Evolutionary conservation across 768 basidiomycete genomes (phyloP), one percentile per base, ranked within the genome.

Genomic region (Lactarius sanguifluus): DNA sequence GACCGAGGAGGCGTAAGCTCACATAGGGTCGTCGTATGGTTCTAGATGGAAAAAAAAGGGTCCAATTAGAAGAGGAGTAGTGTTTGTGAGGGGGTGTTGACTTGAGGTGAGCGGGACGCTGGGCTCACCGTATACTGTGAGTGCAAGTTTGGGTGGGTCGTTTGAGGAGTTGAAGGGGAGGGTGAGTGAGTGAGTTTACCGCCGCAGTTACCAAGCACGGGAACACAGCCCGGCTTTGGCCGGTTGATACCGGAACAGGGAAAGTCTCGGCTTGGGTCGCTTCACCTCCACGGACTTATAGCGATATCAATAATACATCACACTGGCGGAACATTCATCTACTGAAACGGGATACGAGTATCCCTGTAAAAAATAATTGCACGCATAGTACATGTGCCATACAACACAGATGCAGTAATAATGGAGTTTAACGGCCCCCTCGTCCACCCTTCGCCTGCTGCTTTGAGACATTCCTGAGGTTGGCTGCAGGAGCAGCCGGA

Each of bases 381-480:
- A 18, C 59, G 56, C 20, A 65, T 61, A 61, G 25, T 61, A 61
- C 67, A 67, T 54, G 64, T 62, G 56, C 55, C 45, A 41, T 68
- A 57, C 47, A 66, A 57, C 58, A 32, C 45, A 45, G 32, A 41
- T 47, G 18, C 25, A 38, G 64, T 50, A 61, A 52, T 58, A 30
- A 57, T 34, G 56, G 55, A 69, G 64, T 68, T 87, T 76, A 90
- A 81, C 89, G 86, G 66, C 88, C 86, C 63, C 85, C 85, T 81
- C 90, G 90, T 74, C 88, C 86, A 76, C 93, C 94, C 85, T 95
- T 96, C 89, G 94, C 94, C 81, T 91, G 90, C 80, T 96, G 94
- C 82, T 96, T 98, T 75, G 93, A 93, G 54, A 96, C 87, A 80
- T 89, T 94, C 73, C 54, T 69, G 8, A 94, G 92, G 63, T 80